Evolutionary conservation across 2,329 filamentous ascomycete genomes (phyloP), one percentile per base, ranked within the genome.

Genomic region (Magnaporthales sp.): DNA sequence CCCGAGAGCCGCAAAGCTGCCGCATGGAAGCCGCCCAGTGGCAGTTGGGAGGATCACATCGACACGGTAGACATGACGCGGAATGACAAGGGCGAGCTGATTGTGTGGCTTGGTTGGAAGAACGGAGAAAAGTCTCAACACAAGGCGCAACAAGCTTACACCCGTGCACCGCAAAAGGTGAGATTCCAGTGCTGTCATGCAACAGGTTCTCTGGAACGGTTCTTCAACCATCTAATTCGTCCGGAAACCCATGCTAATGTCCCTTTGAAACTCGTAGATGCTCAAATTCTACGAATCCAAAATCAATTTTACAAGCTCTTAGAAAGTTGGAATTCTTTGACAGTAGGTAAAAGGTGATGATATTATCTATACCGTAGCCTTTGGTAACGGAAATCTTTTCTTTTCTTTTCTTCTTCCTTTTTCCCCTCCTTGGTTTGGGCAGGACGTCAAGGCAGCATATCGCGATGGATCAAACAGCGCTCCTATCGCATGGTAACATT

Each of bases 121-220:
- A 87, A 89, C 68, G 87, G 87, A 9, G 81, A 86, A 63, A 93
- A 92, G 79, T 91, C 65, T 0, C 88, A 91, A 73, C 91, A 94
- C 72, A 83, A 86, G 10, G 86, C 91, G 19, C 76, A 81, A 24
- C 82, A 88, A 15, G 83, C 93, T 8, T 91, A 93, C 72, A 84
- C 87, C 72, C 89, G 92, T 71, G 93, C 90, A 70, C 91, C 91
- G 0, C 91, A 94, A 73, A 91, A 89, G 83, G 89, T 90, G 75
- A 67, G 78, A 7, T 30, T 29, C 19, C 10, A 11, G 66, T 56
- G 29, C 56, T 4, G 26, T 13, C 46, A 27, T 6, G 6, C 26
- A 24, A n/a, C 15, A 11, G 38, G n/a, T n/a, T 29, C 29, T 4
- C 19, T 30, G n/a, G n/a, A n/a, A n/a, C n/a, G n/a, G n/a, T n/a